Percentiles rank a stretch among this genome's conserved stretches.
These are phyloP conservation scores for Scenedesmus sp. DNA, from an alignment of 163 green algal genomes.

Conservation along the genomic window DNA sequence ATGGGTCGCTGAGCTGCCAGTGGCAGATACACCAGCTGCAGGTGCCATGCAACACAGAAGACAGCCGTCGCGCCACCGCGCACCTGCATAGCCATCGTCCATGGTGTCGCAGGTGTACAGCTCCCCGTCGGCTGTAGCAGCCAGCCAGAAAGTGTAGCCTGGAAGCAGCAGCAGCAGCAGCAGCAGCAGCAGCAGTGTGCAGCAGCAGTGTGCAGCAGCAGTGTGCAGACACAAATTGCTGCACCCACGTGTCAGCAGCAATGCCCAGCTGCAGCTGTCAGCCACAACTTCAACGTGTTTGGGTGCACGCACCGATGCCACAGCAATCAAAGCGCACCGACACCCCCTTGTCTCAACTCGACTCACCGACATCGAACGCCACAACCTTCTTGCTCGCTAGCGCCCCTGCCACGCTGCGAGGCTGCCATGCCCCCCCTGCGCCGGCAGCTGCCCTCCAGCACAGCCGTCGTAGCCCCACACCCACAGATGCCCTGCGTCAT, in stretches of 20 bases:
- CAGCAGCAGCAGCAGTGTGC: not conserved
- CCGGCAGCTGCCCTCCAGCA: constrained; percentile 57
- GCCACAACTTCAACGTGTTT: not conserved
- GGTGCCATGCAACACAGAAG: not conserved
- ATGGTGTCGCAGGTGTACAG: constrained; percentile 64
- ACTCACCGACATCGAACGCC: constrained; percentile 57
- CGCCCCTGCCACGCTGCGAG: constrained; percentile 52
- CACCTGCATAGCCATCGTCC: constrained; percentile 66
- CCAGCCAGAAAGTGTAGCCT: constrained; percentile 69
- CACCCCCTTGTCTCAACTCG: too few relatives aligned
- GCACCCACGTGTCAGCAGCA: not conserved
- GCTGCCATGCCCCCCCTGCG: constrained; percentile 41
- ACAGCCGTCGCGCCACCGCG: not conserved
- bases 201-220: not conserved
- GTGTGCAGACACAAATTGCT: not conserved
- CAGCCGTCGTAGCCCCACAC: constrained; percentile 73
- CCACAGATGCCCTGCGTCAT: constrained; percentile 65
- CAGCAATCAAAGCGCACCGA: too few relatives aligned
- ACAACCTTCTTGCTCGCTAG: constrained; percentile 58
- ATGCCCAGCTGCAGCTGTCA: not conserved
- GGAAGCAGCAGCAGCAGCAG: constrained; percentile 18
- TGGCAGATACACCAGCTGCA: too few relatives aligned
- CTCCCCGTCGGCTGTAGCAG: constrained; percentile 53
- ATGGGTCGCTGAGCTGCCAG: too few relatives aligned
- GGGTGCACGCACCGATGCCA: not conserved